Conservation (phyloP, 2,329 filamentous ascomycete genomes). For the Colletotrichum phormii region DNA sequence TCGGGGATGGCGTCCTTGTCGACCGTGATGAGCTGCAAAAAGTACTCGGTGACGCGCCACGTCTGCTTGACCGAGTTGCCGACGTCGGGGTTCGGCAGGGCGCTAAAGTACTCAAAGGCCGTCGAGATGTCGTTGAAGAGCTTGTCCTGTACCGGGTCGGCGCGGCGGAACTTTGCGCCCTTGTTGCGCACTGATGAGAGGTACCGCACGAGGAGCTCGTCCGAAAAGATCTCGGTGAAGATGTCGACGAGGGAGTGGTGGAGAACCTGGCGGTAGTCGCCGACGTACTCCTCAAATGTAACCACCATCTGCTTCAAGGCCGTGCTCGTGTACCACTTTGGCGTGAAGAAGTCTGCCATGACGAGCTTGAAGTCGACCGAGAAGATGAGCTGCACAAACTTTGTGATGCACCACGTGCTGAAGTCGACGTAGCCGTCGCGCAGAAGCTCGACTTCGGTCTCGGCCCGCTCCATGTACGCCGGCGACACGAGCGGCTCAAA, state of each 20-base stretch:
- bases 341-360: conserved; percentile 90
- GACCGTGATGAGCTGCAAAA: conserved; percentile 82
- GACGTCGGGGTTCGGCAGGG: conserved; percentile 77
- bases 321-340: conserved; percentile 86
- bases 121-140: conserved; percentile 93
- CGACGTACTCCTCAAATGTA: conserved; percentile 94
- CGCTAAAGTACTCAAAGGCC: conserved; percentile 89
- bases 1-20: conserved; percentile 80
- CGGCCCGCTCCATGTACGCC: conserved; percentile 81
- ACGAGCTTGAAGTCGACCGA: conserved; percentile 87
- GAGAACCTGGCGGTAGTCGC: conserved; percentile 85
- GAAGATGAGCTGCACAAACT: conserved; percentile 90
- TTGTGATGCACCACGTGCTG: conserved; percentile 89
- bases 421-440: conserved; percentile 96
- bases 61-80: conserved; percentile 83
- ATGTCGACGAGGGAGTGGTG: conserved; percentile 91
- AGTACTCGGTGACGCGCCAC: conserved; percentile 90
- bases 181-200: conserved; percentile 88
- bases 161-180: conserved; percentile 86
- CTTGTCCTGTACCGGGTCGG: conserved; percentile 91
- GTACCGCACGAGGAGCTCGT: conserved; percentile 90
- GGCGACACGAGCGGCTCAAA: conserved; percentile 84
- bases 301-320: conserved; percentile 94
- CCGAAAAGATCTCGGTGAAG: conserved; percentile 91
- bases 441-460: conserved; percentile 78